Evolutionary conservation across 1,284 basidiomycete species (phyloP).

Genomic region (Trametes sp.): DNA sequence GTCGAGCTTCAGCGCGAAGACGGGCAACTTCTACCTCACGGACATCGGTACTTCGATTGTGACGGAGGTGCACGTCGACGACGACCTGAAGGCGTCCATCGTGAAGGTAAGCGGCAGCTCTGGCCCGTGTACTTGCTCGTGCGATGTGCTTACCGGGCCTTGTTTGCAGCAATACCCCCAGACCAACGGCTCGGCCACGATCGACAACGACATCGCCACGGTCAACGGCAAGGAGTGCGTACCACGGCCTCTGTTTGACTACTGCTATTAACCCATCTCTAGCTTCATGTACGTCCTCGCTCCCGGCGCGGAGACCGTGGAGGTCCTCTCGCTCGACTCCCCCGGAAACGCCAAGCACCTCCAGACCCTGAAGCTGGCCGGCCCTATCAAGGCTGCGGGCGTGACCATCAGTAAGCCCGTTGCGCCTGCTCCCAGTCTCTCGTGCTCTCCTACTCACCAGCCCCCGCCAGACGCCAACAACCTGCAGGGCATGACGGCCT

Average conservation of each 20-base stretch:
- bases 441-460: slow-evolving; percentile 25
- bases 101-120: slow-evolving; percentile 45
- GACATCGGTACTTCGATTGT: slow-evolving; percentile 53
- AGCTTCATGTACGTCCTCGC: slow-evolving; percentile 56
- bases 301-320: slow-evolving; percentile 45
- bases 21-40: slow-evolving; percentile 57
- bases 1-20: slow-evolving; percentile 53
- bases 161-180: slow-evolving; percentile 51
- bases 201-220: slow-evolving; percentile 55
- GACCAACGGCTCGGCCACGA: slow-evolving; percentile 46
- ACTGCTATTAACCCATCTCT: neutral
- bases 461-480: slow-evolving; percentile 37
- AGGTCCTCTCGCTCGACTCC: slow-evolving; percentile 49
- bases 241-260: neutral
- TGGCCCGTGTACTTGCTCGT: neutral
- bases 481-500: slow-evolving; percentile 52
- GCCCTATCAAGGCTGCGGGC: slow-evolving; percentile 45
- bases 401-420: slow-evolving; percentile 46
- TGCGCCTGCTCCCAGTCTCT: neutral
- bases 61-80: slow-evolving; percentile 55
- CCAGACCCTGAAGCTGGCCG: slow-evolving; percentile 50
- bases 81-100: slow-evolving; percentile 51
- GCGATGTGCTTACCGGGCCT: neutral
- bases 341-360: slow-evolving; percentile 49
- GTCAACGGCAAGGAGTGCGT: slow-evolving; percentile 54